Base-by-base conservation (phyloP, 495 filamentous ascomycete species). In the Neurospora sp. region DNA sequence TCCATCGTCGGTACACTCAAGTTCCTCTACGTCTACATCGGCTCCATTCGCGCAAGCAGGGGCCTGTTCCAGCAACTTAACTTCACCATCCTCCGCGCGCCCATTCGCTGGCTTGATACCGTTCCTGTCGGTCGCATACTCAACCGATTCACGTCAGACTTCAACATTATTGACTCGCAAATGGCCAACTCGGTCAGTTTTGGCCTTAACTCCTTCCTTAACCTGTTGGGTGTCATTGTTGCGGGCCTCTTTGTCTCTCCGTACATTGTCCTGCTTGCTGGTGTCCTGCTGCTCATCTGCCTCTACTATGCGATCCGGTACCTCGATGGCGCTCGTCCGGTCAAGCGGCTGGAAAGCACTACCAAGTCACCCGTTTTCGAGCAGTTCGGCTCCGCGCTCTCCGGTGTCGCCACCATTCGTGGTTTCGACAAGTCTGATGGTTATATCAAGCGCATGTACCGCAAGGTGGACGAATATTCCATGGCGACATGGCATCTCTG, bases 61-160 rank as follows among this genome's bases (percentile, higher is more conserved):
- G 82, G 78, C 48, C 82, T 94, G 4, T 94, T 94, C 73, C 85
- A 88, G 14, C 83, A 86, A 38, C 81, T 94, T 42, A 88, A 88
- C 42, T 89, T 85, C 72, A 84, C 86, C 3, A 86, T 96, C 18
- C 84, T 96, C 0, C 88, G 90, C 9, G 86, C 92, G 16, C 92
- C 92, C 0, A 81, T 92, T 10, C 83, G 90, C 68, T 96, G 92
- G 91, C 83, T 95, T 12, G 93, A 96, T 78, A 95, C 92, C 0
- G 90, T 93, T 0, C 93, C 93, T 0, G 81, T 92, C 0, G 93
- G 93, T 2, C 88, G 92, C 35, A 89, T 95, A 42, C 78, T 95
- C 4, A 96, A 96, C 79, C 86, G 93, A 7, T 94, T 95, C 72
- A 92, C 92, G 0, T 85, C 91, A 6, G 93, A 96, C 76, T 94